phyloP scores from a whole-genome alignment of 176 grass and related monocot species.

The Oryza longistaminata region DNA sequence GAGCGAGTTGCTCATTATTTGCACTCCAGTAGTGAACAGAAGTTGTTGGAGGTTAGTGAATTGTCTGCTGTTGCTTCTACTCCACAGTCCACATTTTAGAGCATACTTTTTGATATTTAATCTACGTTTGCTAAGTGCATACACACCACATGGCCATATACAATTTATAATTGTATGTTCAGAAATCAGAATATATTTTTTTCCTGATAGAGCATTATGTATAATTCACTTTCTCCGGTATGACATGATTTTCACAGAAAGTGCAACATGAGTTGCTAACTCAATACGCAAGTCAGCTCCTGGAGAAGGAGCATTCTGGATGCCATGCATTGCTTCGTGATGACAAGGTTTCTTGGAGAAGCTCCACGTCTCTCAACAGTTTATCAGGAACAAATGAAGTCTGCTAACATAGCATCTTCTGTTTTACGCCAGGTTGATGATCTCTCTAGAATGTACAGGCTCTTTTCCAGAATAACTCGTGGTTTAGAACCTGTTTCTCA shows the following conservation, averaged over 20 bases:
- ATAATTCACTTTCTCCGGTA: neutral
- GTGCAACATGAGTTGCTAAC: slow-evolving; percentile 85
- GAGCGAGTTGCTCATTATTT: slow-evolving; percentile 89
- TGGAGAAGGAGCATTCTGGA: slow-evolving; percentile 95
- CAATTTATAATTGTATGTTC: neutral
- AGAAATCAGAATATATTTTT: neutral
- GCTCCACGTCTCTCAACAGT: neutral
- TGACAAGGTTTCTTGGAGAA: slow-evolving; percentile 65
- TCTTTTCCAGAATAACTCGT: slow-evolving; percentile 81
- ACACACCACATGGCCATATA: neutral
- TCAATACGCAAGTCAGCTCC: slow-evolving; percentile 71
- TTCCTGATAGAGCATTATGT: slow-evolving; percentile 13
- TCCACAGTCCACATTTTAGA: neutral
- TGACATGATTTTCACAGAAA: slow-evolving; percentile 53
- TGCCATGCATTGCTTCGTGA: slow-evolving; percentile 74
- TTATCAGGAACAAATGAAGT: neutral
- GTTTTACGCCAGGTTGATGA: slow-evolving; percentile 68
- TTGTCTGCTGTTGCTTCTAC: neutral
- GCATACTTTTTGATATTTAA: neutral
- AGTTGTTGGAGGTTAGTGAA: slow-evolving; percentile 79
- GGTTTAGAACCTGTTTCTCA: slow-evolving; percentile 83
- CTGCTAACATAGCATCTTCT: slow-evolving; percentile 22
- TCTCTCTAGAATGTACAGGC: slow-evolving; percentile 87
- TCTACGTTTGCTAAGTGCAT: neutral
- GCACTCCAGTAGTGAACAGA: slow-evolving; percentile 83